Percentiles rank a stretch among this genome's conserved stretches.
These are phyloP conservation scores for Pouteria glomerata DNA, from an alignment of 148 eudicot genomes.

Conservation along the genomic window DNA sequence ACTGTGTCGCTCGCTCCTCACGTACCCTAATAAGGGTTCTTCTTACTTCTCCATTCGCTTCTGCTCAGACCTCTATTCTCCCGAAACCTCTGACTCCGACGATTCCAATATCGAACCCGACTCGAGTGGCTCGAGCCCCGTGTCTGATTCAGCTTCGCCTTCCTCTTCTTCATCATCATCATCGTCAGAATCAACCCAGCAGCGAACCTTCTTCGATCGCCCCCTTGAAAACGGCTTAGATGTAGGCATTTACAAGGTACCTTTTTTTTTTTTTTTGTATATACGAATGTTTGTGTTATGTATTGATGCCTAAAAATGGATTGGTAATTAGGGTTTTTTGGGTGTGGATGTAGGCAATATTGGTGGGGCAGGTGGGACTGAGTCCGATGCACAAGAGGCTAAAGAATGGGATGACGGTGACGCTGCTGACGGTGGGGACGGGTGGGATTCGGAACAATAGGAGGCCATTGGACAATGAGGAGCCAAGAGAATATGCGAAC, in stretches of 20 bases:
- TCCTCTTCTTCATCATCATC: conserved; percentile 13
- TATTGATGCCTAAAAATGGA: neutral
- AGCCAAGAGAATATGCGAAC: conserved; percentile 81
- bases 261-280: neutral
- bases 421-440: conserved; percentile 64
- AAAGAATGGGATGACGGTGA: conserved; percentile 56
- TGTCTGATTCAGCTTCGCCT: conserved; percentile 14
- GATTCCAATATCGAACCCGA: conserved; percentile 25
- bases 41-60: conserved; percentile 9
- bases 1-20: conserved; percentile 23
- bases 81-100: conserved; percentile 30
- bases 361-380: conserved; percentile 89
- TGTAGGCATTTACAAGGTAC: conserved; percentile 65
- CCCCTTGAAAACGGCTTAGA: conserved; percentile 67
- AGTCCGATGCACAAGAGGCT: conserved; percentile 67
- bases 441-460: conserved; percentile 91
- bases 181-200: conserved; percentile 11
- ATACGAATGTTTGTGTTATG: neutral
- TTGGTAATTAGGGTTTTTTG: neutral
- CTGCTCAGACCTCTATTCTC: conserved; percentile 31
- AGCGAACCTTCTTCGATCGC: conserved; percentile 4
- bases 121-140: conserved; percentile 17
- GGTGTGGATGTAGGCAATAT: conserved; percentile 45
- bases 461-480: conserved; percentile 73
- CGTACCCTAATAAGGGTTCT: neutral